These are phyloP conservation scores for Mucor indicus DNA, from an alignment of 371 early-diverging fungal genomes.

Conservation along the genomic window DNA sequence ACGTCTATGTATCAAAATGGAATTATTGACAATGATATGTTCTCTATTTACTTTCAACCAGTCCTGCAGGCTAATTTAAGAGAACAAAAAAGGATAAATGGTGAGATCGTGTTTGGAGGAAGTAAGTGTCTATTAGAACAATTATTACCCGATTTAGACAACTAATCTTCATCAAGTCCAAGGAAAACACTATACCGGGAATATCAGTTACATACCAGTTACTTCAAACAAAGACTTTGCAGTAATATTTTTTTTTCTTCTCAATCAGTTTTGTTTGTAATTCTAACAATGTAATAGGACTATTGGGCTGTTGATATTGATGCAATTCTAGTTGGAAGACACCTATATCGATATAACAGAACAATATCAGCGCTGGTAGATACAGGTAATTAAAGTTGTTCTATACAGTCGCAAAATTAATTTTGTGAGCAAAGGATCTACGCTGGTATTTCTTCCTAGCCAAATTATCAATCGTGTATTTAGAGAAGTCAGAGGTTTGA, in stretches of 20 bases:
- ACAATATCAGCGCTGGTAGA: constrained; percentile 30
- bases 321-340: constrained; percentile 18
- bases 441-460: constrained; percentile 32
- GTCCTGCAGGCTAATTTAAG: constrained; percentile 1
- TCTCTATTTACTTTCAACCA: constrained; percentile 42
- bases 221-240: constrained; percentile 17
- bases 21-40: constrained; percentile 29
- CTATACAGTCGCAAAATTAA: not conserved
- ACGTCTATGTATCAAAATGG: constrained; percentile 30
- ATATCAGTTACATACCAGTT: constrained; percentile 27
- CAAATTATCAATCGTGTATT: constrained; percentile 20
- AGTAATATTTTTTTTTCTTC: constrained; percentile 3
- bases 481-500: constrained; percentile 8
- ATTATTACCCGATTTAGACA: not conserved
- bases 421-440: constrained; percentile 21
- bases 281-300: constrained; percentile 20
- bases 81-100: constrained; percentile 28
- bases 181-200: constrained; percentile 16
- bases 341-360: constrained; percentile 1
- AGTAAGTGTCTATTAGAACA: constrained; percentile 6
- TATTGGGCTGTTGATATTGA: constrained; percentile 47
- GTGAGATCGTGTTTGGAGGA: constrained; percentile 43
- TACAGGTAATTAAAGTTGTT: constrained; percentile 23
- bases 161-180: constrained; percentile 15
- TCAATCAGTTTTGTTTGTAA: no score